phyloP scores from a whole-genome alignment of 106 monocot genomes.

The Apostasia ramifera region DNA sequence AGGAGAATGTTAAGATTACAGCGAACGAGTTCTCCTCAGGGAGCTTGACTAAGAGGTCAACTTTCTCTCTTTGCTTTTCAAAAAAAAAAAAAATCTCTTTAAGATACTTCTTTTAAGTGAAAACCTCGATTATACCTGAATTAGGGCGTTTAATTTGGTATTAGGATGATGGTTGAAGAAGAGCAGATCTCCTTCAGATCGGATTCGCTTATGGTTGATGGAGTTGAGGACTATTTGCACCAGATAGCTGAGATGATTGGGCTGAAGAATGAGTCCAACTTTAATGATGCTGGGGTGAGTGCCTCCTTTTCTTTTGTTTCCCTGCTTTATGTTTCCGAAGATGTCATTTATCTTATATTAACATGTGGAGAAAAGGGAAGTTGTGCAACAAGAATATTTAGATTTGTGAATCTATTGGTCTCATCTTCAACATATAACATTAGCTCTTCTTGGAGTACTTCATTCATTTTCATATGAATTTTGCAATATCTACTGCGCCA shows the following conservation, averaged over 20 bases:
- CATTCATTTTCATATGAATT: too few relatives aligned
- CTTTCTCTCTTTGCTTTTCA: neutral
- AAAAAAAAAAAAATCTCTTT: too few relatives aligned
- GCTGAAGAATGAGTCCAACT: slow-evolving; percentile 46
- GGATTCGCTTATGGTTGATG: slow-evolving; percentile 70
- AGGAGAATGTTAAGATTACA: slow-evolving; percentile 86
- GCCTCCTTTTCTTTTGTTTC: neutral
- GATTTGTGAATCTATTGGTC: too few relatives aligned
- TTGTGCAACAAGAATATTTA: too few relatives aligned
- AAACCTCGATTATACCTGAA: too few relatives aligned
- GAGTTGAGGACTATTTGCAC: slow-evolving; percentile 78
- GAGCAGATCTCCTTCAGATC: slow-evolving; percentile 74
- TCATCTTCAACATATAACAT: too few relatives aligned
- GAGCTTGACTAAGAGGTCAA: slow-evolving; percentile 89
- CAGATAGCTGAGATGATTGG: slow-evolving; percentile 86
- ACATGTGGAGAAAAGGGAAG: too few relatives aligned
- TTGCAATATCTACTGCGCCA: too few relatives aligned
- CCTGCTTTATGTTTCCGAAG: neutral
- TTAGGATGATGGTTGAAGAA: slow-evolving; percentile 85
- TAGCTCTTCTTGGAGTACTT: too few relatives aligned
- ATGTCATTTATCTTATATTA: too few relatives aligned
- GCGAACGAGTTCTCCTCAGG: slow-evolving; percentile 89
- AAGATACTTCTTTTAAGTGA: too few relatives aligned
- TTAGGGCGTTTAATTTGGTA: too few relatives aligned
- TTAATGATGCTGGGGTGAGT: slow-evolving; percentile 74